Evolutionary conservation across 1,284 basidiomycete species (phyloP), one percentile per base, ranked within the genome.

Genomic region (Ustilago vetiveriae): DNA sequence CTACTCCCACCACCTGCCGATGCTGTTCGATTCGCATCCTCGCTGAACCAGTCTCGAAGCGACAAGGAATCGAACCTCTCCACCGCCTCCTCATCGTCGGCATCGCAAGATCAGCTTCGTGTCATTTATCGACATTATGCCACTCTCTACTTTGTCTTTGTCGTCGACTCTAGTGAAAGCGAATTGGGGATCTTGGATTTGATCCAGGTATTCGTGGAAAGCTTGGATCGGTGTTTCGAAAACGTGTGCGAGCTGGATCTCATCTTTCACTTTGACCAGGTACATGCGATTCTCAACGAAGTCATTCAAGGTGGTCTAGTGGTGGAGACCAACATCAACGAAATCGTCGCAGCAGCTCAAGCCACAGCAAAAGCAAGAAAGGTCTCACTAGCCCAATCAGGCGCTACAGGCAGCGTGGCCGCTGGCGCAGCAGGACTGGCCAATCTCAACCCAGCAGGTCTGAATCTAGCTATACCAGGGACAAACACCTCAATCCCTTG

Each of bases 191-290:
- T 98, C 57, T 84, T 99, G 42, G 96, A 99, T 80, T 83, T 99
- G 62, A 98, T 99, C 44, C 96, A 99, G 92, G 95, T 98, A 11
- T 94, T 99, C 79, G 96, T 99, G 42, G 96, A 99, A 84, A 90
- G 92, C 1, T 86, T 99, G 24, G 96, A 99, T 82, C 86, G 92
- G 40, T 90, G 92, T 22, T 99, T 98, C 80, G 94, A 97, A 84
- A 98, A 98, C 78, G 96, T 99, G 0, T 98, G 96, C 84, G 96
- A 99, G 83, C 86, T 99, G 40, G 96, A 99, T 82, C 86, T 99
- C 23, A 95, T 98, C 56, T 98, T 98, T 83, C 93, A 98, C 83
- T 98, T 97, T 78, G 95, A 98, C 82, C 92, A 98, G 85, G 94
- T 93, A 63, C 94, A 98, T 79, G 91, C 95, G 70, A 92, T 98